Evolutionary conservation across 768 basidiomycete species (phyloP).

Genomic region (Leccinum pellstonianum): DNA sequence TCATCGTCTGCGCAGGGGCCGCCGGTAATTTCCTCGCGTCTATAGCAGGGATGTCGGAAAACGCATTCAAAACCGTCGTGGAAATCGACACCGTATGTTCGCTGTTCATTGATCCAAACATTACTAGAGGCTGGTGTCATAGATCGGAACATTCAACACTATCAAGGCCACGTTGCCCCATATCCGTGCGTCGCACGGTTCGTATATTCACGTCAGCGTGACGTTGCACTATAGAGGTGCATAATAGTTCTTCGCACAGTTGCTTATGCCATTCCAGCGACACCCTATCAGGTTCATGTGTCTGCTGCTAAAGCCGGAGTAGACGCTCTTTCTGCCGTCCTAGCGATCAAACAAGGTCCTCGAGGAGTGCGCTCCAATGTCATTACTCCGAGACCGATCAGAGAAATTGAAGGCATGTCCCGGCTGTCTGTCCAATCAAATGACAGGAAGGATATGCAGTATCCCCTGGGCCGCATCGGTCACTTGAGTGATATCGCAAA

Average conservation of each 20-base stretch:
- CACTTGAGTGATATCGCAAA: slow-evolving; percentile 65
- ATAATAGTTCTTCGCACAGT: neutral
- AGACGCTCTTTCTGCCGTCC: slow-evolving; percentile 80
- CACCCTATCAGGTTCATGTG: slow-evolving; percentile 89
- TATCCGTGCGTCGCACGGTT: slow-evolving; percentile 67
- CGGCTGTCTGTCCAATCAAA: slow-evolving; percentile 42
- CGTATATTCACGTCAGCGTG: slow-evolving; percentile 88
- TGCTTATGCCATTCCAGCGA: slow-evolving; percentile 41
- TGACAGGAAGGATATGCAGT: neutral
- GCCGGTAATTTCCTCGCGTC: slow-evolving; percentile 93
- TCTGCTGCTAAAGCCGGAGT: slow-evolving; percentile 94
- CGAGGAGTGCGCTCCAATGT: slow-evolving; percentile 90
- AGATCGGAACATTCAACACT: slow-evolving; percentile 93
- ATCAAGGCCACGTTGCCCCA: slow-evolving; percentile 86
- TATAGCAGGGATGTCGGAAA: slow-evolving; percentile 37
- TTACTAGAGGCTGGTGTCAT: neutral
- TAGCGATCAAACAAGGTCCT: slow-evolving; percentile 94
- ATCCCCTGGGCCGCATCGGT: slow-evolving; percentile 53
- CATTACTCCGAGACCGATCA: slow-evolving; percentile 82
- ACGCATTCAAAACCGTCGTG: slow-evolving; percentile 80
- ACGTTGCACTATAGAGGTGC: slow-evolving; percentile 82
- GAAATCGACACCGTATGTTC: slow-evolving; percentile 84
- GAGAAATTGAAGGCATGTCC: slow-evolving; percentile 69
- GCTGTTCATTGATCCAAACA: neutral
- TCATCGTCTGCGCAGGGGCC: slow-evolving; percentile 55